Base-by-base conservation (phyloP, 352 stramenopile species). In the Phytophthora ohioensis region DNA sequence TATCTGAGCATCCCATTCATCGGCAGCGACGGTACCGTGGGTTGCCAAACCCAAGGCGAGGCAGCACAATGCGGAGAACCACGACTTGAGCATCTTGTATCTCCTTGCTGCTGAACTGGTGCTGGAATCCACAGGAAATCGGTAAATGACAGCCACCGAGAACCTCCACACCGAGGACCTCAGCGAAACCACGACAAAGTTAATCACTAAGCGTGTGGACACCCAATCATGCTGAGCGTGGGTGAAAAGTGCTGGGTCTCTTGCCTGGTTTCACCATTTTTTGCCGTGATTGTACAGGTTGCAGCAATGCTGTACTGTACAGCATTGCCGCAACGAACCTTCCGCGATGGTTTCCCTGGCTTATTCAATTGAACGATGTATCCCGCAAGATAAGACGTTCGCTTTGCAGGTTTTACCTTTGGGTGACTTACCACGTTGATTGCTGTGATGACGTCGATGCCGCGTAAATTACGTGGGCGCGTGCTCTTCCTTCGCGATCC, bases 81-180 rank as follows among this genome's bases (percentile, higher is more conserved):
- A 79, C 17, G 72, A 74, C 68, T 76, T 79, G 62, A 79, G 51
- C 72, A 76, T 79, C 21, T 67, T 71, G n/a, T 21, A 9, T 39
- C 60, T 27, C 48, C 30, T 57, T 62, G 47, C 47, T 32, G 35
- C 9, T 71, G 41, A 54, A 21, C 34, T 27, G 43, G 38, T 64
- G 62, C 57, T 55, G 52, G 17, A 53, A 12, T 76, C 51, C 21
- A 69, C 42, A 62, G 69, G 49, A 69, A 69, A 61, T 72, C 69
- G 48, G 51, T 51, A 36, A 72, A 68, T 75, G 68, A 64, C 42
- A 63, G 41, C 10, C 41, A 10, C 21, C 21, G 12, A 46, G 17
- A 15, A 21, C 11, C 39, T 46, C 11, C 11, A 15, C 38, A 46
- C 21, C 21, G 21, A 27, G 21, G 21, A 27, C 21, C 21, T 27